Evolutionary conservation across 2,329 filamentous ascomycete species (phyloP).

Genomic region (Zasmidium cellare): DNA sequence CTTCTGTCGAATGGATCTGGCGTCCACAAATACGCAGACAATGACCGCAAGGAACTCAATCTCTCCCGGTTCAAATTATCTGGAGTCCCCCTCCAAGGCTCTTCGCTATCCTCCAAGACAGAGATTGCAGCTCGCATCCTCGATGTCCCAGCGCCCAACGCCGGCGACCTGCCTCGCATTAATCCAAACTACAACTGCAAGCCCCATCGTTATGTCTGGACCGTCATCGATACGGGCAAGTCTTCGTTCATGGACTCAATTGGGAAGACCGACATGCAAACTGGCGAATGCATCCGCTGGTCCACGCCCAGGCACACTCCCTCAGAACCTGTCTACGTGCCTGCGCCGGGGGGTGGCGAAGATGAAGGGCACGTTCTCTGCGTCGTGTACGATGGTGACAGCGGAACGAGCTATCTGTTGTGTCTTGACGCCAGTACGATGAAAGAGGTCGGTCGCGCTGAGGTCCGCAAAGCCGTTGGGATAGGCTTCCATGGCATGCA

Average conservation of each 20-base stretch:
- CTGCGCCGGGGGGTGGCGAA: slow-evolving; percentile 53
- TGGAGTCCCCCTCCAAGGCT: neutral
- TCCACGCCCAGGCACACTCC: slow-evolving; percentile 62
- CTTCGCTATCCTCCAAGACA: neutral
- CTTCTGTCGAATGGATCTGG: slow-evolving; percentile 57
- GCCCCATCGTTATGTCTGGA: slow-evolving; percentile 63
- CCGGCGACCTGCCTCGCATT: slow-evolving; percentile 66
- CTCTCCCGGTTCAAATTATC: slow-evolving; percentile 11
- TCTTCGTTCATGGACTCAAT: slow-evolving; percentile 64
- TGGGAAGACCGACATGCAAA: slow-evolving; percentile 64
- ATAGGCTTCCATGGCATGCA: slow-evolving; percentile 55
- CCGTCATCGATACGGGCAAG: slow-evolving; percentile 56
- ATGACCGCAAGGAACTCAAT: neutral
- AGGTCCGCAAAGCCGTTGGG: slow-evolving; percentile 60
- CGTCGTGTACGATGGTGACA: slow-evolving; percentile 64
- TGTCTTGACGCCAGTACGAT: slow-evolving; percentile 64
- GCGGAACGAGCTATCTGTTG: slow-evolving; percentile 63
- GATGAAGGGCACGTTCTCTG: slow-evolving; percentile 65
- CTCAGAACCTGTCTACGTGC: slow-evolving; percentile 68
- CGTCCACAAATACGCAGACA: neutral
- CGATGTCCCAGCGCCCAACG: slow-evolving; percentile 1
- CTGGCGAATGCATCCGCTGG: slow-evolving; percentile 58
- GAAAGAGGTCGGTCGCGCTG: slow-evolving; percentile 64
- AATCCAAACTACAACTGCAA: slow-evolving; percentile 57
- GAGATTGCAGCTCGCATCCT: slow-evolving; percentile 46